Percentiles rank a stretch among this genome's conserved stretches.
Evolutionary conservation across 345 rosid species (phyloP).

Genomic region (Murraya paniculata): DNA sequence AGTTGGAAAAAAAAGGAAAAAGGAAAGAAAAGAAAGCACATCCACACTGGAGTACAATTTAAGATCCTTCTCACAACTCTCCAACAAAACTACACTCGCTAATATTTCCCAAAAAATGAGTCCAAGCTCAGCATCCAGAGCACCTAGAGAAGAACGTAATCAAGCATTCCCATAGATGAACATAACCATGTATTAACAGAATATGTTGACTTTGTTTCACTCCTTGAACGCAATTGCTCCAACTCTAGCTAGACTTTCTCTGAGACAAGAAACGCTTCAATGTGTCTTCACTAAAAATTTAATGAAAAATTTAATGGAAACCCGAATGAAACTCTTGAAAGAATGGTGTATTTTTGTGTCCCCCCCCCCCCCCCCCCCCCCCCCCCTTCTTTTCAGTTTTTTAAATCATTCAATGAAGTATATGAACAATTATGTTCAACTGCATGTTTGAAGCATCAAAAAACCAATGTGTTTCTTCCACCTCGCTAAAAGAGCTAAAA

Average conservation of each 20-base stretch:
- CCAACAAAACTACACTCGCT: background rate
- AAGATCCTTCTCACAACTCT: background rate
- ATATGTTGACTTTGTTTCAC: background rate
- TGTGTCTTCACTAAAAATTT: background rate
- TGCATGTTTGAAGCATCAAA: background rate
- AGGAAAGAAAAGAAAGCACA: no score
- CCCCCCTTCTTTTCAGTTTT: background rate
- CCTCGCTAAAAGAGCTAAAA: background rate
- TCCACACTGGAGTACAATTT: background rate
- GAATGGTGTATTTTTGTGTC: background rate
- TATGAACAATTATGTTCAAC: background rate
- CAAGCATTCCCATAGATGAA: background rate
- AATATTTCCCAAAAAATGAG: background rate
- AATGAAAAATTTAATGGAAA: background rate
- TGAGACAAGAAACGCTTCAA: background rate
- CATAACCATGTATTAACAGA: background rate
- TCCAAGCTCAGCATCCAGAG: background rate
- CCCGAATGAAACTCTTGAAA: background rate
- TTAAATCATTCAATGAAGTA: background rate
- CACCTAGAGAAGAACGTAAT: no score
- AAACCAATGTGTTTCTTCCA: background rate
- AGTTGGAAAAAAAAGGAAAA: no score
- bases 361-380: no score
- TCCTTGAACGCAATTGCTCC: background rate
- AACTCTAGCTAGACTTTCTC: background rate